Conservation (phyloP, 2,329 filamentous ascomycete genomes). For the Ophiostoma novo-ulmi region DNA sequence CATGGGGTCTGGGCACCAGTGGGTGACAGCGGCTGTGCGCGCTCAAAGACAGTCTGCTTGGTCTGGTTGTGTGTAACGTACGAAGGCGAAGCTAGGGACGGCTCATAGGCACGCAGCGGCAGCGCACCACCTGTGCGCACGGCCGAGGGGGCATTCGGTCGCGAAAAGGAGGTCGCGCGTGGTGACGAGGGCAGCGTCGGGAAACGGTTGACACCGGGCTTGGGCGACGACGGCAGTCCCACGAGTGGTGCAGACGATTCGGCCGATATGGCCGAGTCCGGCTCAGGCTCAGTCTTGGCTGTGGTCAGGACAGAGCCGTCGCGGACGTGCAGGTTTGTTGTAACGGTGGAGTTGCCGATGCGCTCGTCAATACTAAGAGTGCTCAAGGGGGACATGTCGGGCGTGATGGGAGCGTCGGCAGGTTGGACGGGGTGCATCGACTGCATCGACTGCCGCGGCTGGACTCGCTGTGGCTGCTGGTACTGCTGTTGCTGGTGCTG, state of each 20-base stretch:
- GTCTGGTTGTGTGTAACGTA: constrained; percentile 38
- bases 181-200: constrained; percentile 33
- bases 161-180: constrained; percentile 37
- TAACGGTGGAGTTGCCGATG: constrained; percentile 37
- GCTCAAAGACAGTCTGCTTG: constrained; percentile 62
- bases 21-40: constrained; percentile 51
- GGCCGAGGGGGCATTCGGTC: constrained; percentile 48
- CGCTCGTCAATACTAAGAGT: constrained; percentile 54
- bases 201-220: constrained; percentile 39
- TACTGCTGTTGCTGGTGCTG: too few relatives aligned
- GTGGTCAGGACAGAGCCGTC: constrained; percentile 19
- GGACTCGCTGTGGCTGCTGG: constrained; percentile 13
- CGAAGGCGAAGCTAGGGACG: constrained; percentile 49
- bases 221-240: constrained; percentile 50
- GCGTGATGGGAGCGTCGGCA: constrained; percentile 41
- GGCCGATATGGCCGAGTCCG: constrained; percentile 41
- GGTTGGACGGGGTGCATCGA: not conserved
- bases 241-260: constrained; percentile 48
- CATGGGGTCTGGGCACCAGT: constrained; percentile 55
- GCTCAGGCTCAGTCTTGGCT: constrained; percentile 39
- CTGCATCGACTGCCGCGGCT: constrained; percentile 2
- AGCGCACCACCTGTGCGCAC: constrained; percentile 54
- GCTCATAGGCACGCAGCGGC: constrained; percentile 58
- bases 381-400: constrained; percentile 45
- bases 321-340: constrained; percentile 23